phyloP scores from a whole-genome alignment of 305 asterid species.

The Andrographis paniculata region DNA sequence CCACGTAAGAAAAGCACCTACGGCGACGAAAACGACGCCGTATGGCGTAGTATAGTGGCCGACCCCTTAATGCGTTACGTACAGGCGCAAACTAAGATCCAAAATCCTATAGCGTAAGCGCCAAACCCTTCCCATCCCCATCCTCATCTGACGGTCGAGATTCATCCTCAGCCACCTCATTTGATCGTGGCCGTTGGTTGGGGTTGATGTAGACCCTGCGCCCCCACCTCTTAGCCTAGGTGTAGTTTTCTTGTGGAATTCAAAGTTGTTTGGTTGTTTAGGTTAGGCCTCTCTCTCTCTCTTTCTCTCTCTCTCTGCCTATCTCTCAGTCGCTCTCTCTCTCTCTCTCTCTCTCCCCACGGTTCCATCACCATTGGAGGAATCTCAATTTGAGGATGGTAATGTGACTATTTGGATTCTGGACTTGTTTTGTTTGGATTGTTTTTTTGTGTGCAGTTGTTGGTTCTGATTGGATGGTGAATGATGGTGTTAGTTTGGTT shows the following conservation, averaged over 20 bases:
- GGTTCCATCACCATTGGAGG: constrained; percentile 29
- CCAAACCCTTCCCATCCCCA: constrained; percentile 36
- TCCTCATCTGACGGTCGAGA: constrained; percentile 37
- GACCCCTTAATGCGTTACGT: constrained; percentile 39
- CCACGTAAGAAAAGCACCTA: constrained; percentile 12
- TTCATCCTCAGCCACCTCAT: constrained; percentile 34
- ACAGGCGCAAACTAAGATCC: constrained; percentile 69
- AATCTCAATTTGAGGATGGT: too few relatives aligned
- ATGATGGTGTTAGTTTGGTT: too few relatives aligned
- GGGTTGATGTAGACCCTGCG: constrained; percentile 27
- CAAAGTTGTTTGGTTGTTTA: constrained; percentile 89
- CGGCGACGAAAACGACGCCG: constrained; percentile 33
- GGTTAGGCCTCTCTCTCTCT: constrained; percentile 41
- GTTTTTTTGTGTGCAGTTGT: too few relatives aligned
- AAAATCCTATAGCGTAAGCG: too few relatives aligned
- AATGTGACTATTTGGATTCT: too few relatives aligned
- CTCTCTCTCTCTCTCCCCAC: constrained; percentile 15
- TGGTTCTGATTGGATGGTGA: too few relatives aligned
- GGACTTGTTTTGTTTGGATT: too few relatives aligned
- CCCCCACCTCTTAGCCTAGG: constrained; percentile 23
- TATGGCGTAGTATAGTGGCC: constrained; percentile 46
- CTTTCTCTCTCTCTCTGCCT: constrained; percentile 3
- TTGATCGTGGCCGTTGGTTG: constrained; percentile 29
- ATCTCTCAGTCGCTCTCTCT: neutral
- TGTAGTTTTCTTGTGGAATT: constrained; percentile 55